Evolutionary conservation across 768 basidiomycete genomes (phyloP).

Genomic region (Boletus rubropictus): DNA sequence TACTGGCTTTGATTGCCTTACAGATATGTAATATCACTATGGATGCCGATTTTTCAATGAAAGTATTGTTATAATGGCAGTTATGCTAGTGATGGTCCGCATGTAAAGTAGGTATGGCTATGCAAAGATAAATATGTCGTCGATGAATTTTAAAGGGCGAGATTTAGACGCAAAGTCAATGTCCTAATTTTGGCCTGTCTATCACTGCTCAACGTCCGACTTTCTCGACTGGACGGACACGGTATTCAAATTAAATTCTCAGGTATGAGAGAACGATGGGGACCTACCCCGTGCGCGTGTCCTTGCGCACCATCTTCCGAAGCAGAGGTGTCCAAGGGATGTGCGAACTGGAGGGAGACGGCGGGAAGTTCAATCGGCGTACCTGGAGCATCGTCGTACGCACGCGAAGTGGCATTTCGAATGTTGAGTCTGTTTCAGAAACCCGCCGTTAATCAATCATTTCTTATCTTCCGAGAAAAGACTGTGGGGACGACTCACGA

Average conservation of each 20-base stretch:
- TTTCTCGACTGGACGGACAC: slow-evolving; percentile 5
- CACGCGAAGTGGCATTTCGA: slow-evolving; percentile 18
- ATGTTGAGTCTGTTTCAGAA: slow-evolving; percentile 21
- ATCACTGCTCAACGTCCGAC: slow-evolving; percentile 13
- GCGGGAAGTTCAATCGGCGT: slow-evolving; percentile 10
- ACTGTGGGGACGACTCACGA: too few relatives aligned
- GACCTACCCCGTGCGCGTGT: neutral
- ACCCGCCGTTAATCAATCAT: too few relatives aligned
- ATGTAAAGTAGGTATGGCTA: neutral
- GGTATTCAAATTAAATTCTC: neutral
- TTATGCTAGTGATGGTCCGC: neutral
- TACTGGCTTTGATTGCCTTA: slow-evolving; percentile 13
- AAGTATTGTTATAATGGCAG: slow-evolving; percentile 3
- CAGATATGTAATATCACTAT: slow-evolving; percentile 22
- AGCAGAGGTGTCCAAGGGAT: slow-evolving; percentile 8
- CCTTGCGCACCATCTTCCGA: neutral
- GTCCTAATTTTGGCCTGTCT: slow-evolving; percentile 7
- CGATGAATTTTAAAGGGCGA: too few relatives aligned
- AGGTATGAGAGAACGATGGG: neutral
- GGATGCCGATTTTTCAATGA: slow-evolving; percentile 8
- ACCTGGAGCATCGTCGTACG: slow-evolving; percentile 1
- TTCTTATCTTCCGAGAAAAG: too few relatives aligned
- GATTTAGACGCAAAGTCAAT: neutral
- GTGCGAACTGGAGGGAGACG: slow-evolving; percentile 23
- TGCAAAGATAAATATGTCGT: neutral